phyloP scores from a whole-genome alignment of 306 rosid species.

The Cucurbita moschata region DNA sequence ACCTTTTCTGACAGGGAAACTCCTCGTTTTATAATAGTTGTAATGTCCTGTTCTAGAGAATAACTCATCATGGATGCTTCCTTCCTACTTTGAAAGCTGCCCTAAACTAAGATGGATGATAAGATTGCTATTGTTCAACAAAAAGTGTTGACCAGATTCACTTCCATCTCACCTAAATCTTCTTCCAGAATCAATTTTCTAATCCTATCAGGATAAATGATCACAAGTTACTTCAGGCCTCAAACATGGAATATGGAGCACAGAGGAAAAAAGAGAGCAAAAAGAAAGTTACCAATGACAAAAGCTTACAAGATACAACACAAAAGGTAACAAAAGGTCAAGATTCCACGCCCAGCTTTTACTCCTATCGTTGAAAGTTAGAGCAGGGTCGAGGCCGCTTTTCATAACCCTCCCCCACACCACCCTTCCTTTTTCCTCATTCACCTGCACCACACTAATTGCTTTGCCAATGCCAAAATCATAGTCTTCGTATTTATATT shows the following conservation, averaged over 20 bases:
- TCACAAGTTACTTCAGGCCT: not conserved
- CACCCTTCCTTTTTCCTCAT: not conserved
- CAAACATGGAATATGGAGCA: not conserved
- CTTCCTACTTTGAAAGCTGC: not conserved
- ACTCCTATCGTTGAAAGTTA: conserved; percentile 34
- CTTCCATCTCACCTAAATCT: not conserved
- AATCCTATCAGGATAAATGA: not conserved
- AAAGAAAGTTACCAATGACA: not conserved
- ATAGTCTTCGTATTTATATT: not conserved
- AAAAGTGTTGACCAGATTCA: not conserved
- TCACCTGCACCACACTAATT: not conserved
- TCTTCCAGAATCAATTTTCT: not conserved
- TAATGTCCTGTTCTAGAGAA: not conserved
- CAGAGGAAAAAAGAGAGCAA: not conserved
- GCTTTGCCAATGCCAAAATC: not conserved
- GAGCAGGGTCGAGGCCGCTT: conserved; percentile 22
- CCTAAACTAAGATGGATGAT: not conserved
- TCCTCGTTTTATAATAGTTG: not conserved
- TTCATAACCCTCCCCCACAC: not conserved
- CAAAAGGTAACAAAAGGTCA: conserved; percentile 28
- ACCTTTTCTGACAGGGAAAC: conserved; percentile 7
- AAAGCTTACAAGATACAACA: not conserved
- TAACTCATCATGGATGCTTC: not conserved
- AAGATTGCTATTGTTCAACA: conserved; percentile 1
- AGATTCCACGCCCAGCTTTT: conserved; percentile 57